Percentiles rank a stretch among this genome's conserved stretches.
Evolutionary conservation across 441 rosid species (phyloP).

Genomic region (Bocquillonia castaneifolia): DNA sequence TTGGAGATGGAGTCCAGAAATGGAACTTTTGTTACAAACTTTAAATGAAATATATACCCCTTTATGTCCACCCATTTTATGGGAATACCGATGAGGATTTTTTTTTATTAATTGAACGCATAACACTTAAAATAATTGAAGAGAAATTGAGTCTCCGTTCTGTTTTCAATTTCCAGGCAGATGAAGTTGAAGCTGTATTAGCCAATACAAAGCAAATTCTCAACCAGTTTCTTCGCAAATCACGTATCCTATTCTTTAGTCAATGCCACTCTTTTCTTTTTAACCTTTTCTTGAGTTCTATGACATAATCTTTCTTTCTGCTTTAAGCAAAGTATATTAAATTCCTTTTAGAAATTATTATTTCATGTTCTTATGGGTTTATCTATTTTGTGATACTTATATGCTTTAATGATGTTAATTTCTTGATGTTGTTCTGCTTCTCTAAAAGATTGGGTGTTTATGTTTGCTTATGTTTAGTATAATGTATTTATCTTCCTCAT

Average conservation of each 20-base stretch:
- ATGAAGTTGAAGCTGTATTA: conserved; percentile 85
- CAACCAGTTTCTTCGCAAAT: conserved; percentile 78
- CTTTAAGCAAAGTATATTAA: conserved; percentile 1
- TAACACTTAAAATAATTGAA: conserved; percentile 2
- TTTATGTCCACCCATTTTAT: background rate
- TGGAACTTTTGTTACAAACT: background rate
- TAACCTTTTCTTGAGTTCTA: background rate
- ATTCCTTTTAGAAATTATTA: background rate
- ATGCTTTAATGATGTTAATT: conserved; percentile 1
- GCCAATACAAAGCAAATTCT: conserved; percentile 96
- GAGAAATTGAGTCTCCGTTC: conserved; percentile 18
- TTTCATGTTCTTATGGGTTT: background rate
- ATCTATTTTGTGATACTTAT: background rate
- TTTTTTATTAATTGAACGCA: background rate
- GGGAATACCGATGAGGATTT: background rate
- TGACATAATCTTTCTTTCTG: conserved; percentile 12
- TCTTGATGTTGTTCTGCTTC: background rate
- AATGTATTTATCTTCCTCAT: background rate
- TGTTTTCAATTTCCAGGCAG: conserved; percentile 43
- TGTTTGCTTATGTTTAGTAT: background rate
- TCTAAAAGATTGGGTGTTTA: background rate
- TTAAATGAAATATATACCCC: background rate
- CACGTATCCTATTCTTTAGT: conserved; percentile 71
- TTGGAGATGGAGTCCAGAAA: background rate
- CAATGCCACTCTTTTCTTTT: conserved; percentile 4